phyloP scores from a whole-genome alignment of 495 filamentous ascomycete genomes.

The Pseudevernia furfuracea region DNA sequence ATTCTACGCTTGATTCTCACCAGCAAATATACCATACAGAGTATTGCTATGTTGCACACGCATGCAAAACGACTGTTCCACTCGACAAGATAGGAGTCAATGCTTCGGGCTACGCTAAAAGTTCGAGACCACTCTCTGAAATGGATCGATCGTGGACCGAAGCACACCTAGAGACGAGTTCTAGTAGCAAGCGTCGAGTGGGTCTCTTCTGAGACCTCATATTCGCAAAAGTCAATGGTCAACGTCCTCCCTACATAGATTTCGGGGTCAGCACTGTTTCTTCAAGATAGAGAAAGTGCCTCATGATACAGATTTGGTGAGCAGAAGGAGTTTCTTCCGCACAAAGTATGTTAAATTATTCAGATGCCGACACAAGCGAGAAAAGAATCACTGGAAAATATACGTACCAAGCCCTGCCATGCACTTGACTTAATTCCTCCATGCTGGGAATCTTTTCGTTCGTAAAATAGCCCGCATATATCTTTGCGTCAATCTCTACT shows the following conservation, averaged over 20 bases:
- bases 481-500: constrained; percentile 95
- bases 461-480: constrained; percentile 94
- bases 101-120: background rate
- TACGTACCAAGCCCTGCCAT: constrained; percentile 66
- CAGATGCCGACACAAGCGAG: background rate
- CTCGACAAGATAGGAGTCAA: too few relatives aligned
- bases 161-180: background rate
- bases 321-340: background rate
- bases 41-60: background rate
- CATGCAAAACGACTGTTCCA: too few relatives aligned
- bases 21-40: background rate
- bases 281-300: background rate
- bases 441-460: constrained; percentile 82
- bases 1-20: too few relatives aligned
- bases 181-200: background rate
- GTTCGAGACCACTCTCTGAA: background rate
- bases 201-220: background rate
- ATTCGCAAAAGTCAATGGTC: constrained; percentile 29
- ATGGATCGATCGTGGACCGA: background rate
- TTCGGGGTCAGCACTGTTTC: background rate
- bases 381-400: background rate
- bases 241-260: constrained; percentile 43
- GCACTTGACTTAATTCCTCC: constrained; percentile 75
- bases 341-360: background rate
- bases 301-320: background rate